Conservation (phyloP, 1,284 basidiomycete genomes). For the Ustilago xerochloae region DNA sequence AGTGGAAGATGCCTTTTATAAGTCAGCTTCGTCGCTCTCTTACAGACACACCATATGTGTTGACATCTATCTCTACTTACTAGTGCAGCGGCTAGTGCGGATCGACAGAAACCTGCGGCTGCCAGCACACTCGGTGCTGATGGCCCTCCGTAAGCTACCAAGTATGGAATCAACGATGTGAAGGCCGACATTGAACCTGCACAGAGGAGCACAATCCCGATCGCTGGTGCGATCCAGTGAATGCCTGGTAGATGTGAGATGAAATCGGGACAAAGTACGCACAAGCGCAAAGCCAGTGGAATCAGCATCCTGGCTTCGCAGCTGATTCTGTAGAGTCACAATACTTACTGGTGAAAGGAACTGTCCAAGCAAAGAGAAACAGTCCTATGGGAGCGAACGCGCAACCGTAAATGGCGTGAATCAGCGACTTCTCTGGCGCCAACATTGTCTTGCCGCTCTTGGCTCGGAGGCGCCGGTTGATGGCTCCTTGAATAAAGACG, state of each 20-base stretch:
- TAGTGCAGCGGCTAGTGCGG: constrained; percentile 33
- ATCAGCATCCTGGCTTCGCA: too few species aligned
- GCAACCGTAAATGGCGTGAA: constrained; percentile 40
- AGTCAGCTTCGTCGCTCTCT: too few species aligned
- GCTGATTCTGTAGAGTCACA: too few species aligned
- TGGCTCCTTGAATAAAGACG: constrained; percentile 25
- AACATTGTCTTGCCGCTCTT: constrained; percentile 24
- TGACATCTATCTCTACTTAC: constrained; percentile 4
- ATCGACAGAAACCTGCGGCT: constrained; percentile 38
- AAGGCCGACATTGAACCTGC: constrained; percentile 42
- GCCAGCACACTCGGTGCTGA: constrained; percentile 42
- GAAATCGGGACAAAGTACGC: neutral
- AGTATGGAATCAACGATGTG: constrained; percentile 39
- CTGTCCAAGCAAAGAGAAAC: constrained; percentile 39
- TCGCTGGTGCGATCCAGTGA: constrained; percentile 41
- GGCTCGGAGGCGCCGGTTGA: constrained; percentile 25
- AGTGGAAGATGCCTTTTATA: too few species aligned
- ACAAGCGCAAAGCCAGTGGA: neutral
- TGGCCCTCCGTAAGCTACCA: constrained; percentile 39
- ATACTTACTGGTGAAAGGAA: constrained; percentile 31
- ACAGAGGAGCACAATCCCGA: constrained; percentile 35
- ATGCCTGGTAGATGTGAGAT: neutral
- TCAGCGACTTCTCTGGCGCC: constrained; percentile 31
- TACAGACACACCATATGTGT: too few species aligned
- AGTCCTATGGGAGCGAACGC: constrained; percentile 29